These are phyloP conservation scores for Fusarium odoratissimum DNA, from an alignment of 2,329 filamentous ascomycete genomes.

Conservation along the genomic window DNA sequence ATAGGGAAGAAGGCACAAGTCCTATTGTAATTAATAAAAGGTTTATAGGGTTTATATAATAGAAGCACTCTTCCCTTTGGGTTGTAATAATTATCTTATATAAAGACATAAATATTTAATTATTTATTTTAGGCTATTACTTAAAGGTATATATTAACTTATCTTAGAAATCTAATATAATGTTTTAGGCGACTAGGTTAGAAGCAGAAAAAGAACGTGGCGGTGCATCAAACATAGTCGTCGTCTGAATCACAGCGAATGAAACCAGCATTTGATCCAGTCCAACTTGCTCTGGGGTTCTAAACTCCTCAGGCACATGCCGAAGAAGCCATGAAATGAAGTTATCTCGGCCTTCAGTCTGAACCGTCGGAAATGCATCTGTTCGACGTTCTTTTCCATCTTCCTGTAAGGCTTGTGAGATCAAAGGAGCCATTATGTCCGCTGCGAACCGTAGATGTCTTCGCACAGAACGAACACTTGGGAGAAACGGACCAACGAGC, in stretches of 20 bases:
- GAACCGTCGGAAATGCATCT: fast-evolving
- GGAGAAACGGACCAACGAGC: neutral
- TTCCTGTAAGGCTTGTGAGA: fast-evolving
- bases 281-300: neutral
- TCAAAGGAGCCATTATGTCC: neutral
- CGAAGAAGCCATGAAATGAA: neutral
- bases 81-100: no score
- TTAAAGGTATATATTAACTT: no score
- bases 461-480: neutral
- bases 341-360: fast-evolving
- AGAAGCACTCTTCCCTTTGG: no score
- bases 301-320: neutral
- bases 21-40: no score
- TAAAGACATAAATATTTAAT: no score
- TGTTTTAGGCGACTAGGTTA: fast-evolving
- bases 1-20: no score
- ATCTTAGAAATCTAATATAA: no score
- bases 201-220: fast-evolving
- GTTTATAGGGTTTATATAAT: no score
- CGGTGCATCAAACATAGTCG: neutral
- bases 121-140: no score
- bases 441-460: neutral
- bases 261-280: neutral
- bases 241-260: neutral
- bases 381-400: fast-evolving